Percentiles rank a stretch among this genome's conserved stretches.
Conservation (phyloP, 257 asterid genomes). For the Salvia hispanica region DNA sequence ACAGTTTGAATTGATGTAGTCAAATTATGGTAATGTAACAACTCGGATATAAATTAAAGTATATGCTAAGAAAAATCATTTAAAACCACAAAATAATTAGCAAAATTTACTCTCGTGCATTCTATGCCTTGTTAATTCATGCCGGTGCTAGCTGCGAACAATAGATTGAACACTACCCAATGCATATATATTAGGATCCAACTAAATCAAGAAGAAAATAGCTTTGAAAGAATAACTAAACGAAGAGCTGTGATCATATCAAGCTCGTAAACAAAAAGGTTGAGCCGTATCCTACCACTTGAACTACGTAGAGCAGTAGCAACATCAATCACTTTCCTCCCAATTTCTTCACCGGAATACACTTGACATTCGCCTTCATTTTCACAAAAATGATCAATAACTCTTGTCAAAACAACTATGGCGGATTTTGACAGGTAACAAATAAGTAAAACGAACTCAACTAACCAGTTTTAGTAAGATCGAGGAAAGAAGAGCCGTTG, state of each 20-base stretch:
- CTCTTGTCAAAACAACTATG: constrained; percentile 1
- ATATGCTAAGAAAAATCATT: background rate
- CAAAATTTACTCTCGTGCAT: background rate
- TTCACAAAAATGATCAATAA: constrained; percentile 16
- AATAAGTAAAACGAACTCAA: constrained; percentile 19
- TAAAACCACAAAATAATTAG: background rate
- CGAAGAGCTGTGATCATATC: constrained; percentile 14
- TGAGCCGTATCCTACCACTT: constrained; percentile 52
- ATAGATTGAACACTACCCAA: too few species aligned
- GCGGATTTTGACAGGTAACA: constrained; percentile 24
- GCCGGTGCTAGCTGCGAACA: too few species aligned
- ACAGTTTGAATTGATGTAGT: constrained; percentile 19
- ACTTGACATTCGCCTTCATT: constrained; percentile 57
- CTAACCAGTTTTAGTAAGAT: constrained; percentile 55
- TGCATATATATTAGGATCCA: too few species aligned
- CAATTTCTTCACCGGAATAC: constrained; percentile 53
- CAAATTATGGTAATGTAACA: background rate
- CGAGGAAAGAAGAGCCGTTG: constrained; percentile 57
- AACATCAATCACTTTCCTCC: constrained; percentile 49
- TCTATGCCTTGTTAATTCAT: background rate
- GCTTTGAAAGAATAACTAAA: background rate
- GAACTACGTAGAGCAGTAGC: constrained; percentile 56
- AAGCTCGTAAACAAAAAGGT: constrained; percentile 16
- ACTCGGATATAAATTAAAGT: too few species aligned
- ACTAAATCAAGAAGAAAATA: too few species aligned